Evolutionary conservation across 106 monocot genomes (phyloP).

Genomic region (Dendrobium catenatum): DNA sequence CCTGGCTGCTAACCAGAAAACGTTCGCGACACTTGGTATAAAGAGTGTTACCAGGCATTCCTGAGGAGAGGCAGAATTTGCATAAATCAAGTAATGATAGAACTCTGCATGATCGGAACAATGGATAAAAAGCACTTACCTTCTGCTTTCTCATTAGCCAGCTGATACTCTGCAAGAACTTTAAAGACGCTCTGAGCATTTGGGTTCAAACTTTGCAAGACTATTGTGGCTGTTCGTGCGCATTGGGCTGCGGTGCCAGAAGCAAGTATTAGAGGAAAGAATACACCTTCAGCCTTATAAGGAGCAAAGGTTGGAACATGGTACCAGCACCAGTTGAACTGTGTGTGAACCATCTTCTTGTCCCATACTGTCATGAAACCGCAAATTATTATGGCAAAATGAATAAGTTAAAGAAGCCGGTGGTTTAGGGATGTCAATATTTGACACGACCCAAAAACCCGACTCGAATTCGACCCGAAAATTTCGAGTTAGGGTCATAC

Average conservation of each 20-base stretch:
- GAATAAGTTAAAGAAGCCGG: too few species aligned
- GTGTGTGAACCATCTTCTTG: slow-evolving; percentile 98
- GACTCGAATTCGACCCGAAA: too few species aligned
- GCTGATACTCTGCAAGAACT: slow-evolving; percentile 66
- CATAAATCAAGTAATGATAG: neutral
- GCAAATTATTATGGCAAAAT: neutral
- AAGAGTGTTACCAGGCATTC: slow-evolving; percentile 63
- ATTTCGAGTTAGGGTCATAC: too few species aligned
- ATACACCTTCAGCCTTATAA: slow-evolving; percentile 76
- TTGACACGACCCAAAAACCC: too few species aligned
- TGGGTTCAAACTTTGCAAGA: slow-evolving; percentile 87
- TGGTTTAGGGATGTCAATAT: too few species aligned
- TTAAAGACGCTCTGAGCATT: slow-evolving; percentile 93
- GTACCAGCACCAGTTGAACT: slow-evolving; percentile 95
- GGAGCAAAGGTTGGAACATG: slow-evolving; percentile 91
- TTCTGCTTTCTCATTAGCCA: slow-evolving; percentile 78
- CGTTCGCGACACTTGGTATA: slow-evolving; percentile 75
- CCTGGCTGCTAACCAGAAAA: slow-evolving; percentile 90
- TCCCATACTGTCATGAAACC: slow-evolving; percentile 65
- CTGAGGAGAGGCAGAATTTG: slow-evolving; percentile 21
- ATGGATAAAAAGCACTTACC: slow-evolving; percentile 27
- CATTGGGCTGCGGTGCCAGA: slow-evolving; percentile 59
- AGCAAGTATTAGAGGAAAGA: slow-evolving; percentile 69
- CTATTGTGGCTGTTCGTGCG: slow-evolving; percentile 79
- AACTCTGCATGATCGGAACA: neutral